These are phyloP conservation scores for Populus deltoides DNA, from an alignment of 345 rosid genomes.

Conservation along the genomic window DNA sequence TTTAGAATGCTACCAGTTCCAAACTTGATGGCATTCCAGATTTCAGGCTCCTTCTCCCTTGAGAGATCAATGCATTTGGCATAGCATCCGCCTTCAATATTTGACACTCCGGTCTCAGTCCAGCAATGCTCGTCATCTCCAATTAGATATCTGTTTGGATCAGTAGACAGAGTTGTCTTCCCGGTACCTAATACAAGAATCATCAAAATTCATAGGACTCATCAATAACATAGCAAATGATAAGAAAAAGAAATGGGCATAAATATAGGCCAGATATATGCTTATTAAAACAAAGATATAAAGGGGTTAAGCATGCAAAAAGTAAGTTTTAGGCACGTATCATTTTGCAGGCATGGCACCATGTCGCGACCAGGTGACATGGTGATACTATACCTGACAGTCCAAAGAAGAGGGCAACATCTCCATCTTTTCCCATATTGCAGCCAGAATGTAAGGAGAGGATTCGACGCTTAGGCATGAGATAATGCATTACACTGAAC, in stretches of 20 bases:
- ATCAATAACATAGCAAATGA: slow-evolving; percentile 16
- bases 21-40: slow-evolving; percentile 94
- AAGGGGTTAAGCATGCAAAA: background rate
- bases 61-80: slow-evolving; percentile 97
- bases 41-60: slow-evolving; percentile 89
- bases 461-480: slow-evolving; percentile 96
- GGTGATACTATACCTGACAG: slow-evolving; percentile 77
- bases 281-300: background rate
- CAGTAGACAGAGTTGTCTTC: slow-evolving; percentile 92
- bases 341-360: slow-evolving; percentile 22
- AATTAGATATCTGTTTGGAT: slow-evolving; percentile 80
- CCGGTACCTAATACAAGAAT: slow-evolving; percentile 63
- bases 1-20: slow-evolving; percentile 59
- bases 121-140: slow-evolving; percentile 99
- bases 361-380: slow-evolving; percentile 26
- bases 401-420: slow-evolving; percentile 99
- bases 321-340: slow-evolving; percentile 30
- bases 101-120: slow-evolving; percentile 91
- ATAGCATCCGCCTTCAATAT: slow-evolving; percentile 97
- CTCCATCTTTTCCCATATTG: slow-evolving; percentile 99
- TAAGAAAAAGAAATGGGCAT: background rate
- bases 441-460: slow-evolving; percentile 96
- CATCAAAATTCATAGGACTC: slow-evolving; percentile 4
- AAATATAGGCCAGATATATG: background rate
- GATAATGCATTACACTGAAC: slow-evolving; percentile 97